These are phyloP conservation scores for Leccinum subgranulosum DNA, from an alignment of 768 basidiomycete genomes.

Conservation along the genomic window DNA sequence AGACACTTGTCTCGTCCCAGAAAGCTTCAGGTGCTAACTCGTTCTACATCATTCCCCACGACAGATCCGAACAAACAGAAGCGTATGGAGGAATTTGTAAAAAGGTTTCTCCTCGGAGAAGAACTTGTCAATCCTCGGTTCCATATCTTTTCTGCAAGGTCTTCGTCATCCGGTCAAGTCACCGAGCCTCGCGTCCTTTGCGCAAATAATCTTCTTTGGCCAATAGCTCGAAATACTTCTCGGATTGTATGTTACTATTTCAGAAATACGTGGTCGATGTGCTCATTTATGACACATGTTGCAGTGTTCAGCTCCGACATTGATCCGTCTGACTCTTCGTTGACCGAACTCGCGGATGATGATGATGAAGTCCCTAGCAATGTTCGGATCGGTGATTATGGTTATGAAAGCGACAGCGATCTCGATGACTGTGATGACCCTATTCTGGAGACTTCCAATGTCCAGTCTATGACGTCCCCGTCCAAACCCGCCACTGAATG, in stretches of 20 bases:
- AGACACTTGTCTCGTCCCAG: too few relatives aligned
- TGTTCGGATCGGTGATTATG: constrained; percentile 20
- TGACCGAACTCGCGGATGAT: constrained; percentile 11
- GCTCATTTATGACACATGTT: neutral
- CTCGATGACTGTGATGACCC: constrained; percentile 19
- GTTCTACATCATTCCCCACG: neutral
- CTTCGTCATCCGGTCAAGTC: constrained; percentile 4
- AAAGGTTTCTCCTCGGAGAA: constrained; percentile 26
- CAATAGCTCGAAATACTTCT: constrained; percentile 26
- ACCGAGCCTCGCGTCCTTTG: constrained; percentile 23
- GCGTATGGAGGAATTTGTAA: constrained; percentile 20
- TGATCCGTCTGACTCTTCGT: constrained; percentile 1
- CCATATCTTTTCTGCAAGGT: constrained; percentile 25
- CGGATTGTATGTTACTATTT: constrained; percentile 13
- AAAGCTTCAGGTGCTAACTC: neutral
- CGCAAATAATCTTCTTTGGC: constrained; percentile 28
- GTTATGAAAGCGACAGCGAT: constrained; percentile 33
- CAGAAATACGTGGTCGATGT: neutral
- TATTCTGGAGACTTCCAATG: neutral
- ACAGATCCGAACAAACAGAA: constrained; percentile 7
- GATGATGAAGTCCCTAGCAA: constrained; percentile 5
- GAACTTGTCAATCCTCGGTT: constrained; percentile 30
- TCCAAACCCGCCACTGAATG: too few relatives aligned
- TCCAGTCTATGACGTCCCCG: neutral
- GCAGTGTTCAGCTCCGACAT: constrained; percentile 14